Base-by-base conservation (phyloP, 2,329 filamentous ascomycete species). In the Pseudocercospora crystallina region DNA sequence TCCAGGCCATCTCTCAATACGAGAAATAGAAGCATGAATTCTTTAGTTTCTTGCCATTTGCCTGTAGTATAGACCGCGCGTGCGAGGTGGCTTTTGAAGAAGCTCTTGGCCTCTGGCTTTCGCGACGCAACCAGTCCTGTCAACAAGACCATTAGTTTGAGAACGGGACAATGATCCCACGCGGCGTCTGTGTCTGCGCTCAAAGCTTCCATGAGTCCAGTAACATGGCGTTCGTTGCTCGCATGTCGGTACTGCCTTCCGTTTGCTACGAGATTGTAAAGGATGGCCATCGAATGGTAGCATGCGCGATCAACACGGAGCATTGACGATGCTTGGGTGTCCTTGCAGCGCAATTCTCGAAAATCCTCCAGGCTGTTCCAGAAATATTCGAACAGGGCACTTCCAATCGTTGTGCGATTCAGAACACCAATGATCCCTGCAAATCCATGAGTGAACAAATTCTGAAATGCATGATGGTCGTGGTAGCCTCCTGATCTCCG, bases 241-340 rank as follows among this genome's bases (percentile, higher is more conserved):
- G 17, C 9, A 15, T 46, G 33, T 5, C 43, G 11, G 20, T 33
- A 46, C 10, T 17, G 20, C 10, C 43, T 13, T n/a, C 15, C 17
- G n/a, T 37, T 46, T 12, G 33, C 17, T 5, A 46, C 34, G 9
- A 38, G 12, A 31, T 46, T 46, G 43, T 46, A 46, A 2, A 46
- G n/a, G 7, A 46, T 38, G 12, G 43, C 43, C 12, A 26, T 26
- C 5, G 33, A 10, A 29, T 46, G 34, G 38, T 46, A 46, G 34
- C 34, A 38, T 7, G 26, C 33, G n/a, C 43, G 32, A 11, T 33
- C 43, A 4, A 31, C 26, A 30, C 15, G 43, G 26, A 11, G 17
- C 7, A 46, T n/a, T n/a, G 12, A 13, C 8, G 17, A 10, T 13
- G 20, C 26, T 14, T 13, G 40, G 11, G 12, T 17, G 29, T 43